Evolutionary conservation across 2,329 filamentous ascomycete genomes (phyloP).

Genomic region (Xylariaceae sp.): DNA sequence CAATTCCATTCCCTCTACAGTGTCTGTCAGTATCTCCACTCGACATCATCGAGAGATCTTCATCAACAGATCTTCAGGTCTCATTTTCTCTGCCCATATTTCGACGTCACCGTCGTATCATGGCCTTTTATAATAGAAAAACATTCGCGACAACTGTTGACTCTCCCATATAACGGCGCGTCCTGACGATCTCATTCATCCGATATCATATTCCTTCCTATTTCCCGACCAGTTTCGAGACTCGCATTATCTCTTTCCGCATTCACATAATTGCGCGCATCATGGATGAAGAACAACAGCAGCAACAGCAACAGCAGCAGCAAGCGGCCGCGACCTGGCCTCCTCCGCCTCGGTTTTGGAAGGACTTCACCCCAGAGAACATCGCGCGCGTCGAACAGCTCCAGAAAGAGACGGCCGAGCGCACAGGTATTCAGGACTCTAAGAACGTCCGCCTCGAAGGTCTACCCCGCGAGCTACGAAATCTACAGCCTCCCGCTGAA

Average conservation of each 20-base stretch:
- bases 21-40: neutral
- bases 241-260: neutral
- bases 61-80: neutral
- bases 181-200: neutral
- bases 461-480: constrained; percentile 66
- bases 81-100: neutral
- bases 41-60: neutral
- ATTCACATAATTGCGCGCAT: neutral
- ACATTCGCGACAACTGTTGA: neutral
- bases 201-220: neutral
- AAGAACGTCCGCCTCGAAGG: constrained; percentile 38
- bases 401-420: constrained; percentile 36
- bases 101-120: neutral
- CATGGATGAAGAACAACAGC: constrained; percentile 31
- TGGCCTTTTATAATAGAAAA: neutral
- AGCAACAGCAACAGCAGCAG: constrained; percentile 28
- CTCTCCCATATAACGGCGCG: neutral
- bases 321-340: constrained; percentile 66
- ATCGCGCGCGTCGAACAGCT: constrained; percentile 49
- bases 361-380: constrained; percentile 76
- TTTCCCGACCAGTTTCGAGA: neutral
- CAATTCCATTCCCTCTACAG: neutral
- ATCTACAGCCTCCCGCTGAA: constrained; percentile 74
- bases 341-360: constrained; percentile 84
- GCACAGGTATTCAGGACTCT: constrained; percentile 26